These are phyloP conservation scores for Cryphonectria radicalis DNA, from an alignment of 2,329 filamentous ascomycete species.

Conservation along the genomic window DNA sequence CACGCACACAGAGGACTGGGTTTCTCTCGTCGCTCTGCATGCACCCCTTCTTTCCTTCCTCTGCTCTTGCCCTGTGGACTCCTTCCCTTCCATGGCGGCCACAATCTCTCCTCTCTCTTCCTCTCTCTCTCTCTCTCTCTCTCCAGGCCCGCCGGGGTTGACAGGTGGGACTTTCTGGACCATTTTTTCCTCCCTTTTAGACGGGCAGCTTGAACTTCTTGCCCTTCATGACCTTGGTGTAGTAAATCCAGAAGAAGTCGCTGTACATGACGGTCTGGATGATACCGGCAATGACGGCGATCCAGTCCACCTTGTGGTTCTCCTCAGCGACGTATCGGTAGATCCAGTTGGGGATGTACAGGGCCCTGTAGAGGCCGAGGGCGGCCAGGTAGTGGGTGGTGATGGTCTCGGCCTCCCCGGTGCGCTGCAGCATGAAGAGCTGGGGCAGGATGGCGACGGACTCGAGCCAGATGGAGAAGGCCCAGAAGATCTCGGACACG, in stretches of 20 bases:
- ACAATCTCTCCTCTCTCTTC: not conserved
- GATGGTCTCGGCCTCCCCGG: constrained; percentile 98
- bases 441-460: constrained; percentile 95
- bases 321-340: constrained; percentile 82
- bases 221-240: constrained; percentile 90
- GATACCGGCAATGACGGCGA: constrained; percentile 85
- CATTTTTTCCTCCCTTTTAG: constrained; percentile 46
- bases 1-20: not conserved
- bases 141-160: no score
- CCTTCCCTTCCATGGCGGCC: not conserved
- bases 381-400: constrained; percentile 98
- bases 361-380: constrained; percentile 83
- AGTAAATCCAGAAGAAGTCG: constrained; percentile 99
- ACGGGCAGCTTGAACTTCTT: constrained; percentile 88
- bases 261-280: constrained; percentile 95
- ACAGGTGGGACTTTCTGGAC: no score
- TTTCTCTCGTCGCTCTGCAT: not conserved
- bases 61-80: not conserved
- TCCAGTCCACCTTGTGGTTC: constrained; percentile 76
- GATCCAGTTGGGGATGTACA: constrained; percentile 99
- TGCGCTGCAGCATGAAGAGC: constrained; percentile 97
- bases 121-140: not conserved
- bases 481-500: constrained; percentile 86
- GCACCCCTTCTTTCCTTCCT: not conserved
- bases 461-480: constrained; percentile 98